A percentile compares a stretch with the other conserved stretches of the same genome.
phyloP scores from a whole-genome alignment of 2,329 filamentous ascomycete genomes.

The Ophiostoma piceae region DNA sequence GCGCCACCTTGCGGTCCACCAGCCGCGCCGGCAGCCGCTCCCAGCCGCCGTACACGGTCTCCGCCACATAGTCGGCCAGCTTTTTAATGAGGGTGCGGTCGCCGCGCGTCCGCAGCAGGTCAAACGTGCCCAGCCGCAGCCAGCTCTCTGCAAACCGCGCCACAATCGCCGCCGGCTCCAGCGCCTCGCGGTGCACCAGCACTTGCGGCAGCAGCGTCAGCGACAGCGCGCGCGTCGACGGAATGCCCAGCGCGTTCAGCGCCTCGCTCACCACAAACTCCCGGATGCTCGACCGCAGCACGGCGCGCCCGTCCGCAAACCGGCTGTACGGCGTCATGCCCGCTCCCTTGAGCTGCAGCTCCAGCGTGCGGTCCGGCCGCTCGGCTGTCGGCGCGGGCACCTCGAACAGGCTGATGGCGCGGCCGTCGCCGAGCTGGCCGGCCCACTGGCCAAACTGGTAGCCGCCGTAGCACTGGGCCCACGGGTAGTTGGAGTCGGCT shows the following conservation, averaged over 20 bases:
- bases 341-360: conserved; percentile 91
- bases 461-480: conserved; percentile 97
- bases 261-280: conserved; percentile 92
- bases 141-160: conserved; percentile 85
- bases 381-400: conserved; percentile 55
- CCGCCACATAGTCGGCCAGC: conserved; percentile 76
- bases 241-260: conserved; percentile 78
- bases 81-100: conserved; percentile 69
- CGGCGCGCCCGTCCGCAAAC: conserved; percentile 93
- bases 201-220: conserved; percentile 69
- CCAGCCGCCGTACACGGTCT: conserved; percentile 86
- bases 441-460: conserved; percentile 82
- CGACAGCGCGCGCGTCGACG: conserved; percentile 78
- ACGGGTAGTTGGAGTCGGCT: conserved; percentile 59
- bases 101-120: conserved; percentile 76
- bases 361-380: conserved; percentile 51
- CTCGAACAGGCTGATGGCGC: conserved; percentile 92
- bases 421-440: conserved; percentile 88
- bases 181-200: conserved; percentile 68
- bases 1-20: conserved; percentile 37
- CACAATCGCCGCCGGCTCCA: conserved; percentile 90
- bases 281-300: conserved; percentile 84
- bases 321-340: conserved; percentile 90
- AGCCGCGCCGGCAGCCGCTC: conserved; percentile 65
- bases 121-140: conserved; percentile 93